These are phyloP conservation scores for Termitomyces sp. DNA, from an alignment of 768 basidiomycete species.

Conservation along the genomic window DNA sequence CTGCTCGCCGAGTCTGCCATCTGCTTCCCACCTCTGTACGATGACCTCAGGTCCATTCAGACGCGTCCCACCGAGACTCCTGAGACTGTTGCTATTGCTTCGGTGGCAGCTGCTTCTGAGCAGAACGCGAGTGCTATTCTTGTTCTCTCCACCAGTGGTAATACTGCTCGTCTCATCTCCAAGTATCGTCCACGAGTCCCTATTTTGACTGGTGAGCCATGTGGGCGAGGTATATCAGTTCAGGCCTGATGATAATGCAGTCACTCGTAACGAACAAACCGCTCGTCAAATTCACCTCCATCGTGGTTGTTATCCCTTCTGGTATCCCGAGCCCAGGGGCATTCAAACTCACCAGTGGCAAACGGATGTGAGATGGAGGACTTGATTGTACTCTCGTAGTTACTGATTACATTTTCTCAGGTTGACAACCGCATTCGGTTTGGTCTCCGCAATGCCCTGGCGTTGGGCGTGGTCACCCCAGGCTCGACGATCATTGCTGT, in stretches of 20 bases:
- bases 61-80: conserved; percentile 88
- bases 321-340: conserved; percentile 94
- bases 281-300: conserved; percentile 96
- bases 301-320: conserved; percentile 96
- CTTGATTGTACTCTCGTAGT: not conserved
- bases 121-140: conserved; percentile 94
- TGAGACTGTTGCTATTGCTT: conserved; percentile 95
- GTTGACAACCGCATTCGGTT: conserved; percentile 90
- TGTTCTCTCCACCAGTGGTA: conserved; percentile 95
- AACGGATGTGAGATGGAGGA: conserved; percentile 71
- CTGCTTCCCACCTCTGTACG: conserved; percentile 92
- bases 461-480: conserved; percentile 82
- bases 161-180: conserved; percentile 92
- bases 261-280: conserved; percentile 95
- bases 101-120: conserved; percentile 93
- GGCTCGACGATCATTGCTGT: conserved; percentile 91
- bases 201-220: conserved; percentile 82
- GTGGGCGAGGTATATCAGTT: not conserved
- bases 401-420: conserved; percentile 34
- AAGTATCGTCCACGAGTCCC: conserved; percentile 94
- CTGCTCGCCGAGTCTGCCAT: conserved; percentile 94
- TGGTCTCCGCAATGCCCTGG: conserved; percentile 81
- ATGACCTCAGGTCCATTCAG: conserved; percentile 79
- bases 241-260: conserved; percentile 35
- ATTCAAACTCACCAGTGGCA: conserved; percentile 92